Percentiles rank a stretch among this genome's conserved stretches.
phyloP scores from a whole-genome alignment of 2,329 filamentous ascomycete species.

The Verticillium nubilum region DNA sequence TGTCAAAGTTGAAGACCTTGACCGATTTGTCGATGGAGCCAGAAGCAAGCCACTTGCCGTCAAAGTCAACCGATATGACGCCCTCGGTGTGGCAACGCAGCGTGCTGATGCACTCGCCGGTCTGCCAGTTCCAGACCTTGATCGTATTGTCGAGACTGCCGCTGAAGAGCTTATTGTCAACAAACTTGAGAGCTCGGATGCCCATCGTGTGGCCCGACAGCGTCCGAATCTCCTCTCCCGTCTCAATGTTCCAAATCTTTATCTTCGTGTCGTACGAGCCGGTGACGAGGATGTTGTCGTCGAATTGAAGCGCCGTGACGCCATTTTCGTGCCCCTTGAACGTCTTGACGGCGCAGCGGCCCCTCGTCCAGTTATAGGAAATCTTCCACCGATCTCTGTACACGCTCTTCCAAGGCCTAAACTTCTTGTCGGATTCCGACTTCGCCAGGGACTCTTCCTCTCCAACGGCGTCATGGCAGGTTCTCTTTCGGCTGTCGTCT shows the following conservation, averaged over 20 bases:
- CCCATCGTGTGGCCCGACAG: conserved; percentile 76
- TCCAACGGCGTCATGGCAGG: conserved; percentile 16
- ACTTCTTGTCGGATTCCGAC: conserved; percentile 39
- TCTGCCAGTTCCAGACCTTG: conserved; percentile 96
- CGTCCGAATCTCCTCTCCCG: conserved; percentile 79
- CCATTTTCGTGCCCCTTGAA: conserved; percentile 87
- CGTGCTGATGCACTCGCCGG: conserved; percentile 78
- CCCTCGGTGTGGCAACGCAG: conserved; percentile 75
- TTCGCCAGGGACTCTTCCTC: conserved; percentile 18
- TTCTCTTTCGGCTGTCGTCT: conserved; percentile 29
- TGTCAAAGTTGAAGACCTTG: conserved; percentile 88
- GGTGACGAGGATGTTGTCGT: conserved; percentile 86
- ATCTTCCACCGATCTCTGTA: conserved; percentile 95
- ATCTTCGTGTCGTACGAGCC: conserved; percentile 94
- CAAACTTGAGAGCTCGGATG: conserved; percentile 87
- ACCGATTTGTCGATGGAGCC: conserved; percentile 87
- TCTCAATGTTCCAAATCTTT: conserved; percentile 94
- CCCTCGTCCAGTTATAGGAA: conserved; percentile 96
- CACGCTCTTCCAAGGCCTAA: conserved; percentile 83
- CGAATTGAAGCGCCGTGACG: conserved; percentile 50
- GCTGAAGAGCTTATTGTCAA: conserved; percentile 84
- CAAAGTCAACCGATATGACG: conserved; percentile 84
- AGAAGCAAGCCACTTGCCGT: conserved; percentile 76
- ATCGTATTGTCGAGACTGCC: conserved; percentile 84
- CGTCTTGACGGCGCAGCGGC: conserved; percentile 75